phyloP scores from a whole-genome alignment of 768 basidiomycete genomes.

The Mycena olivaceomarginata region DNA sequence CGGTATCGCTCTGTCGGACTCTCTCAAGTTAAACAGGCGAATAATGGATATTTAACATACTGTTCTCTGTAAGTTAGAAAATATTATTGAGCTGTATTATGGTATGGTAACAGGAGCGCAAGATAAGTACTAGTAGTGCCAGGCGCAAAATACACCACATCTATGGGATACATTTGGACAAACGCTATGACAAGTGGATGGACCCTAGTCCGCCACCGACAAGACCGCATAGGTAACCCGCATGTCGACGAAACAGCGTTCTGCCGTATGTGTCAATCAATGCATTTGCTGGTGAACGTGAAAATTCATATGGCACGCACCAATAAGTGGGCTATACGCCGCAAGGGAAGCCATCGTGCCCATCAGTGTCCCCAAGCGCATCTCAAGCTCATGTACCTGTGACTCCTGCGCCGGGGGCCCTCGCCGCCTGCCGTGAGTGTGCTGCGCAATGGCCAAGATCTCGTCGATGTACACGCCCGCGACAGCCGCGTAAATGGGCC shows the following conservation, averaged over 20 bases:
- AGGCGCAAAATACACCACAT: no score
- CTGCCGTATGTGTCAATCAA: not conserved
- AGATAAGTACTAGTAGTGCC: no score
- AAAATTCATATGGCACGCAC: not conserved
- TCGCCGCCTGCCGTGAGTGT: not conserved
- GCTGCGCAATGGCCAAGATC: not conserved
- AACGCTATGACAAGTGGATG: not conserved
- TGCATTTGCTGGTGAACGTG: not conserved
- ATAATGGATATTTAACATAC: no score
- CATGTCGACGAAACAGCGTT: not conserved
- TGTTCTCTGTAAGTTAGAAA: no score
- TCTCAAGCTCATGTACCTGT: slow-evolving; percentile 12
- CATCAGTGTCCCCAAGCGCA: slow-evolving; percentile 25
- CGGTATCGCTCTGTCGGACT: no score
- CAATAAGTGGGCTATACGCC: not conserved
- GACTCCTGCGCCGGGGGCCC: not conserved
- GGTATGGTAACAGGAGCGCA: no score
- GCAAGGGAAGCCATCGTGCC: slow-evolving; percentile 23
- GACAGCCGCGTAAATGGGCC: slow-evolving; percentile 19
- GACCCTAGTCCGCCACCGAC: not conserved
- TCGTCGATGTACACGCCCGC: slow-evolving; percentile 32
- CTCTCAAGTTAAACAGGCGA: no score
- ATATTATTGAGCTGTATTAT: no score
- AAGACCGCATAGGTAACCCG: not conserved
- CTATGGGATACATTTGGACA: no score